Evolutionary conservation across 2,329 filamentous ascomycete genomes (phyloP).

Genomic region (Cryphonectria japonica): DNA sequence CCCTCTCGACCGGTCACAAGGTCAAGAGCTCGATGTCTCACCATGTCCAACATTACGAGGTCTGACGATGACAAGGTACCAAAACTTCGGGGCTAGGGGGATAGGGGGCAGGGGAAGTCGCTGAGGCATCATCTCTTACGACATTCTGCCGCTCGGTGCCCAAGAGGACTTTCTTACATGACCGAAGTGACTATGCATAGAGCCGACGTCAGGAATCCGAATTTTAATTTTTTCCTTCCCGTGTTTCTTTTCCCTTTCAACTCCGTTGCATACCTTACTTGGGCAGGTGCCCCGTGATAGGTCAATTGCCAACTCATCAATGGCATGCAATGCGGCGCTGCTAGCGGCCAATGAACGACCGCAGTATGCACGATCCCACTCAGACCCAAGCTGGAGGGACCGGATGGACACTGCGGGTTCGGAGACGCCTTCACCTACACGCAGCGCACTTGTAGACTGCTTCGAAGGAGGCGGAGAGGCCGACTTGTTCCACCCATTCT

Average conservation of each 20-base stretch:
- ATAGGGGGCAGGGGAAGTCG: not conserved
- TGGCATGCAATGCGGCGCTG: slow-evolving; percentile 20
- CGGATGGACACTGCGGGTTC: slow-evolving; percentile 1
- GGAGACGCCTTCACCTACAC: slow-evolving; percentile 5
- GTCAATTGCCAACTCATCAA: slow-evolving; percentile 32
- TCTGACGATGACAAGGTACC: slow-evolving; percentile 16
- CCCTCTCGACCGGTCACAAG: slow-evolving; percentile 18
- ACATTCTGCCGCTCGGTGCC: not conserved
- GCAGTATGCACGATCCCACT: slow-evolving; percentile 22
- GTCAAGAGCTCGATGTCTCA: slow-evolving; percentile 22
- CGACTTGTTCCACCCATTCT: slow-evolving; percentile 3
- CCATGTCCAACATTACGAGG: slow-evolving; percentile 24
- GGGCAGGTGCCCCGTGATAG: slow-evolving; percentile 28
- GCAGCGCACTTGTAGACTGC: not conserved
- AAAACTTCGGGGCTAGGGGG: not conserved
- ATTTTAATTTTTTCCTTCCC: not conserved
- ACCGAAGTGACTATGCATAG: not conserved
- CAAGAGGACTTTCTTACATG: not conserved
- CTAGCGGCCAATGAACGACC: slow-evolving; percentile 28
- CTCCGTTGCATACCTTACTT: slow-evolving; percentile 12
- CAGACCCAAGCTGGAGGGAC: slow-evolving; percentile 1
- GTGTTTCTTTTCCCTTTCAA: not conserved
- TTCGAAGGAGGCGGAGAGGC: not conserved
- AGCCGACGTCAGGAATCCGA: not conserved
- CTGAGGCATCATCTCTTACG: not conserved